Evolutionary conservation across 176 grass and related monocot genomes (phyloP), one percentile per base, ranked within the genome.

Genomic region (Oryza officinalis): DNA sequence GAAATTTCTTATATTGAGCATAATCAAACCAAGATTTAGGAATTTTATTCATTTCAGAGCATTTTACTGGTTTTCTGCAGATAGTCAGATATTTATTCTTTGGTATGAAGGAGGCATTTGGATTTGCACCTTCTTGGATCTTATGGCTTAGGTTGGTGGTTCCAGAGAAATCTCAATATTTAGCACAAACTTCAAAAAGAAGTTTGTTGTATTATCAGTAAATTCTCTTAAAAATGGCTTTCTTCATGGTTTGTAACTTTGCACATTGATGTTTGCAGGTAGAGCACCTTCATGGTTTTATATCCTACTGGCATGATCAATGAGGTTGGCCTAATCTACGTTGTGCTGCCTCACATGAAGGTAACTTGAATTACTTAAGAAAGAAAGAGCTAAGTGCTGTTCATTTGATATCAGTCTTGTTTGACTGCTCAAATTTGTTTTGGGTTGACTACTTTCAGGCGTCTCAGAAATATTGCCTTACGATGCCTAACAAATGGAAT

Each of bases 11-110:
- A 18, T 18, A 9, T 22, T n/a, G 18, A 59, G 63, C 8, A 40
- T 65, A 10, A 23, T 49, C 44, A 44, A 18, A 57, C 23, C 12
- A 30, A 13, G 15, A 45, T 4, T 40, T 30, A 15, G 4, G 27
- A 72, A 28, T 73, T 27, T 17, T 18, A 0, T 52, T 1, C 23
- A 77, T 17, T 82, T 78, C 1, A 67, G 1, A 23, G 11, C 1
- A 8, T 54, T 40, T 17, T 77, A 3, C 0, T 79, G 22, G 17
- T 49, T 66, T 20, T 3, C 3, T 87, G 76, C 63, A 99, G 96
- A 92, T 89, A 10, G 89, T 94, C 44, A 94, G 96, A 71, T 99
- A 99, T 69, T 90, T 93, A 7, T 99, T 99, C 84, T 99, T 96
- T 81, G 91, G 93, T 13, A 75, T 92, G 89, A 99, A 94, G 79